Base-by-base conservation (phyloP, 1,284 basidiomycete species). In the Boletus semigastroideus region DNA sequence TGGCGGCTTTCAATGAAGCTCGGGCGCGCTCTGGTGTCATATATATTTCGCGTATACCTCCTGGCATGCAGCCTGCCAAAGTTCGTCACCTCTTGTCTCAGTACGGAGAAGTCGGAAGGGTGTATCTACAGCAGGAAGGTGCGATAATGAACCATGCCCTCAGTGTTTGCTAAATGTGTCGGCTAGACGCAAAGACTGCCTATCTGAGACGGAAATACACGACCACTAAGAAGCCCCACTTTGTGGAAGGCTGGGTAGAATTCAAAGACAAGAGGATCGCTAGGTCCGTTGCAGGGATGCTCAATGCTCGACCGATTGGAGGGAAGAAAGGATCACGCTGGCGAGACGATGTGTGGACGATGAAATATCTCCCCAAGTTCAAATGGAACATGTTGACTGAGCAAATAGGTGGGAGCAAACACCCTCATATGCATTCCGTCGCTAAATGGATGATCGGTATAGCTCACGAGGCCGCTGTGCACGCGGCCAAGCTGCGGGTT, bases 331-430 rank as follows among this genome's bases (percentile, higher is more conserved):
- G 92, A 5, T 80, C 83, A 8, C 79, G 92, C 53, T 98, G 93
- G 92, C 79, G 92, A 65, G 94, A 99, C 66, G 95, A 99, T 59
- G 86, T 99, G 8, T 99, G 97, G 97, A 98, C 97, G 41, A 97
- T 99, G 94, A 96, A 96, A 69, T 99, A 99, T 68, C 77, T 99
- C 47, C 94, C 94, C 8, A 91, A 87, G 58, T 99, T 98, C 79
- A 98, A 97, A 69, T 99, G 97, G 97, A 88, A 90, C 70, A 98
- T 98, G 95, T 78, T 99, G 55, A 95, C 93, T 12, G 97, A 98
- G 72, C 96, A 98, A 80, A 89, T 99, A 66, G 93, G 95, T 95
- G 68, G 70, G 93, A 14, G 41, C 22, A 30, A 50, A 44, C 17
- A 37, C 39, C 28, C 34, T 45, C 14, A 37, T 16, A n/a, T 54